Base-by-base conservation (phyloP, 257 asterid species). In the Salvia miltiorrhiza region DNA sequence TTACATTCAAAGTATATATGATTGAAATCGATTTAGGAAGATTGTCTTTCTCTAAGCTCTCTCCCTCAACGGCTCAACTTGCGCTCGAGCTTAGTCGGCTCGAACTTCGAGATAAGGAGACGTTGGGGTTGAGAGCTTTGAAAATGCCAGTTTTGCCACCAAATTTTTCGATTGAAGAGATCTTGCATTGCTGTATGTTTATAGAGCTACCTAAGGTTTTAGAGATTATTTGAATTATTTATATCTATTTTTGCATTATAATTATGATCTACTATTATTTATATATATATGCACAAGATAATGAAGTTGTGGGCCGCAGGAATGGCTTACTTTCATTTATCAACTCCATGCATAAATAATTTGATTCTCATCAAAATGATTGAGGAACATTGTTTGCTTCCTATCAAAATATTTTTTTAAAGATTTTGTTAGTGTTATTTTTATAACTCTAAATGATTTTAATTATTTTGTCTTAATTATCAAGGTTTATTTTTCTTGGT, bases 51-150 rank as follows among this genome's bases (percentile, higher is more conserved):
- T 77, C 85, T 77, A 41, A 73, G 30, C 81, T 73, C 80, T 77
- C 81, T 76, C 77, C 81, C 81, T 80, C 79, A 80, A 76, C 74
- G 84, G 84, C 55, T 78, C 73, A 50, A 56, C 12, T 7, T 24
- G 5, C 21, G 1, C 12, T 55, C 41, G 12, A 40, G 59, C 13
- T 26, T 43, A 60, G 13, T 7, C 4, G 11, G 5, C 39, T 54
- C 14, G 39, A 47, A 67, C 21, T 62, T n/a, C 0, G n/a, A 23
- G 58, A 53, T 54, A 26, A 71, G 70, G 76, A 68, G 69, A 64
- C 65, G 55, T 73, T 73, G 73, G 67, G 70, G 72, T 49, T 47
- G 41, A 63, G 78, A 69, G 82, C 24, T 78, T 9, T 56, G 70
- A 68, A 73, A 63, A 7, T 73, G 76, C 41, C 53, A 47, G 0